These are phyloP conservation scores for Ammopiptanthus mongolicus DNA, from an alignment of 306 rosid genomes.

Conservation along the genomic window DNA sequence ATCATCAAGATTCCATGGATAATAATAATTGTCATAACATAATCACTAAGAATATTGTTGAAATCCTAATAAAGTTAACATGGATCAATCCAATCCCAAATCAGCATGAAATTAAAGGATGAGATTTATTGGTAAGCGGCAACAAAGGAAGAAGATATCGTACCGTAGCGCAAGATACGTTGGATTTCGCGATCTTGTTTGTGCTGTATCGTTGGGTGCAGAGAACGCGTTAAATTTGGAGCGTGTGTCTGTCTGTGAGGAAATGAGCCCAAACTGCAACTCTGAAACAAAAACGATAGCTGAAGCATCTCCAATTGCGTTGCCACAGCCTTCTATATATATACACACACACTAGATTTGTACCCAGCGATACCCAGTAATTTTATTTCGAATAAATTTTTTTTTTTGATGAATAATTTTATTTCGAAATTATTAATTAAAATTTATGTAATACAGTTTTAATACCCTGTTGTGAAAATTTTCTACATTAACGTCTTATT, in stretches of 20 bases:
- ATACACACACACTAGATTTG: too few species aligned
- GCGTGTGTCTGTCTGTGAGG: too few species aligned
- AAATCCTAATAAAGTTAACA: not conserved
- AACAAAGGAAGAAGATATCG: not conserved
- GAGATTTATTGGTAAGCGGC: not conserved
- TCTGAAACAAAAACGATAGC: not conserved
- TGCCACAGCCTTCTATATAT: not conserved
- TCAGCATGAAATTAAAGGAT: not conserved
- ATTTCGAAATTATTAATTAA: too few species aligned
- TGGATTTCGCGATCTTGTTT: not conserved
- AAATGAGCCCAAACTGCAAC: too few species aligned
- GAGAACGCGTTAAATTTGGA: not conserved
- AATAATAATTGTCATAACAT: too few species aligned
- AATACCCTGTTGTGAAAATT: too few species aligned
- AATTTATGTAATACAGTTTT: too few species aligned
- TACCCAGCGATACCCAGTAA: too few species aligned
- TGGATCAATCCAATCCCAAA: constrained; percentile 11
- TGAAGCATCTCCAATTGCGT: not conserved
- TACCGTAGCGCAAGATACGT: not conserved
- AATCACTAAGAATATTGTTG: not conserved
- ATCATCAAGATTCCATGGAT: not conserved
- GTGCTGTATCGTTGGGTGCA: not conserved
- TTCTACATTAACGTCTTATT: too few species aligned
- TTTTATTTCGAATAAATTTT: too few species aligned
- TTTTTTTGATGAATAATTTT: too few species aligned